These are phyloP conservation scores for Syzygium syzygioides DNA, from an alignment of 441 rosid species.

Conservation along the genomic window DNA sequence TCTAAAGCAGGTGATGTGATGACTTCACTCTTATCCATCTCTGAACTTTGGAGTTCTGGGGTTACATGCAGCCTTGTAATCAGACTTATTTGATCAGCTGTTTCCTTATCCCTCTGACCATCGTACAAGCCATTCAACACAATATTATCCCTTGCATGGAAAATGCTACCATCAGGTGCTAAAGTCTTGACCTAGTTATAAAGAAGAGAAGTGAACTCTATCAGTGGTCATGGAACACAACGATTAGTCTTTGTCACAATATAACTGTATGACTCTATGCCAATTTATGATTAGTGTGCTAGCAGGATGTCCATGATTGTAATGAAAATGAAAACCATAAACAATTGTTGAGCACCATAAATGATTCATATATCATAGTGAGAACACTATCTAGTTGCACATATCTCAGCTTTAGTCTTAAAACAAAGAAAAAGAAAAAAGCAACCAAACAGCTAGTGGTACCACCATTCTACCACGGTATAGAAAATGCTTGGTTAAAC, in stretches of 20 bases:
- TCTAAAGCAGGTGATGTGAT: slow-evolving; percentile 33
- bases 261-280: background rate
- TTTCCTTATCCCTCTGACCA: slow-evolving; percentile 33
- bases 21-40: slow-evolving; percentile 23
- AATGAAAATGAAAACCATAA: background rate
- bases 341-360: background rate
- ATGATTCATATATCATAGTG: background rate
- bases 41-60: slow-evolving; percentile 19
- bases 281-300: background rate
- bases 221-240: background rate
- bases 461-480: background rate
- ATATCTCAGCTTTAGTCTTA: background rate
- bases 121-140: slow-evolving; percentile 28
- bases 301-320: background rate
- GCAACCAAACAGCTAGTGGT: background rate
- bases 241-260: background rate
- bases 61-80: slow-evolving; percentile 29
- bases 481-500: background rate
- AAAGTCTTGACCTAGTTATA: slow-evolving; percentile 41
- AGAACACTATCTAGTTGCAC: background rate
- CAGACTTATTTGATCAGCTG: slow-evolving; percentile 23
- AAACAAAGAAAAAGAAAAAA: background rate
- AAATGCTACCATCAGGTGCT: slow-evolving; percentile 38
- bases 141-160: slow-evolving; percentile 32
- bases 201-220: slow-evolving; percentile 2